Evolutionary conservation across 2,329 filamentous ascomycete species (phyloP).

Genomic region (Phyllosticta ampelicida): DNA sequence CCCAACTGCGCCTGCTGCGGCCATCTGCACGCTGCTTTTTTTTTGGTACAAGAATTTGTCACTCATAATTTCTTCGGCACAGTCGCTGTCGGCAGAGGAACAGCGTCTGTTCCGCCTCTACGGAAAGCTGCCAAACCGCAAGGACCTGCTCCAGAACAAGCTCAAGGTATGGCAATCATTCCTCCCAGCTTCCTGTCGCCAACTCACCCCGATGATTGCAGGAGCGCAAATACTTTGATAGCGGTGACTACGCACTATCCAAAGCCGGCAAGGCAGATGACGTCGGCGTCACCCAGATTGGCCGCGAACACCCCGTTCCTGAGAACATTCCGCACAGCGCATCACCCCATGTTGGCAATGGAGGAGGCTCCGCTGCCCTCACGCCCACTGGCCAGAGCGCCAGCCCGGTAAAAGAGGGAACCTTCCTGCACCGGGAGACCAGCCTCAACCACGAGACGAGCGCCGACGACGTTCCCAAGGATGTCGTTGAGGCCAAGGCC

Average conservation of each 20-base stretch:
- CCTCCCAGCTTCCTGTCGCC: not conserved
- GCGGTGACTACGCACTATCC: slow-evolving; percentile 88
- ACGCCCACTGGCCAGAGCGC: slow-evolving; percentile 44
- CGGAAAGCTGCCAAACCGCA: slow-evolving; percentile 93
- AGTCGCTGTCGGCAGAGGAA: slow-evolving; percentile 91
- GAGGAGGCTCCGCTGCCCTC: slow-evolving; percentile 17
- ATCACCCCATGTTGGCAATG: slow-evolving; percentile 41
- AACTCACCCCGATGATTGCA: slow-evolving; percentile 18
- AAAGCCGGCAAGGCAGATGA: slow-evolving; percentile 95
- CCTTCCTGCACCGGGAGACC: slow-evolving; percentile 73
- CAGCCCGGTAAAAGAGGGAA: slow-evolving; percentile 84
- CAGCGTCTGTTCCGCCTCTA: slow-evolving; percentile 94
- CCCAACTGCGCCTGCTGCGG: slow-evolving; percentile 1
- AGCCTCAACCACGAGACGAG: slow-evolving; percentile 68
- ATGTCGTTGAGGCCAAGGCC: slow-evolving; percentile 19
- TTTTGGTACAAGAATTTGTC: too few species aligned
- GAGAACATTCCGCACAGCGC: slow-evolving; percentile 90
- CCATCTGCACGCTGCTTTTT: not conserved
- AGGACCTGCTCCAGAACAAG: slow-evolving; percentile 94
- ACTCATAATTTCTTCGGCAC: slow-evolving; percentile 11
- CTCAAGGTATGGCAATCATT: slow-evolving; percentile 53
- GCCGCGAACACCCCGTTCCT: slow-evolving; percentile 86
- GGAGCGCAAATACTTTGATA: slow-evolving; percentile 97
- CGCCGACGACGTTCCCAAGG: slow-evolving; percentile 44
- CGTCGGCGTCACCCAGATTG: slow-evolving; percentile 85